Conservation (phyloP, 192 early-diverging fungal genomes). For the Phlyctochytrium planicorne region DNA sequence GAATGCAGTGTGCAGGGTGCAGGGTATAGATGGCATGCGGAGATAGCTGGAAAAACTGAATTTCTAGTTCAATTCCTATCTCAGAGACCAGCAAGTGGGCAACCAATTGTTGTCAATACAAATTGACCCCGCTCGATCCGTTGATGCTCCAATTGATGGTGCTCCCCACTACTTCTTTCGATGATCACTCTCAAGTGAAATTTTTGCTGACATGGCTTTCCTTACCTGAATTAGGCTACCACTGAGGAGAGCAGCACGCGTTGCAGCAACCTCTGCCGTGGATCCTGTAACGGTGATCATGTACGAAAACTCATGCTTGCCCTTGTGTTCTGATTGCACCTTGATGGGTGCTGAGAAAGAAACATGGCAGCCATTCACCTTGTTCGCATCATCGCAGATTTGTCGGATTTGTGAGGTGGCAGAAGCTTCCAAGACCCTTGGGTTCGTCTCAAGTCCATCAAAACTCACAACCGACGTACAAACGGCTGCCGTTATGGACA, state of each 20-base stretch:
- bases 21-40: too few relatives aligned
- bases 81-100: too few relatives aligned
- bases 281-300: slow-evolving; percentile 33
- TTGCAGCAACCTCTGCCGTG: slow-evolving; percentile 14
- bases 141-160: too few relatives aligned
- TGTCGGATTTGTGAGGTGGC: background rate
- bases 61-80: too few relatives aligned
- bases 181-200: too few relatives aligned
- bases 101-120: too few relatives aligned
- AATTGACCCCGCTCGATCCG: too few relatives aligned
- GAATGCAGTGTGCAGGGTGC: background rate
- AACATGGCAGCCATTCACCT: background rate
- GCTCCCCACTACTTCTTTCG: too few relatives aligned
- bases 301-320: slow-evolving; percentile 24
- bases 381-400: background rate
- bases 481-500: background rate
- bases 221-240: slow-evolving; percentile 40
- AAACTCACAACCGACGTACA: background rate
- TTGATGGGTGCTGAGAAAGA: slow-evolving; percentile 16
- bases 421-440: background rate
- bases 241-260: slow-evolving; percentile 29
- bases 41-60: too few relatives aligned
- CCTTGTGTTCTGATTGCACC: slow-evolving; percentile 19
- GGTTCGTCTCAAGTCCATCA: background rate
- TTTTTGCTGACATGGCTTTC: too few relatives aligned